phyloP scores from a whole-genome alignment of 257 asterid genomes.

The Petrea volubilis region DNA sequence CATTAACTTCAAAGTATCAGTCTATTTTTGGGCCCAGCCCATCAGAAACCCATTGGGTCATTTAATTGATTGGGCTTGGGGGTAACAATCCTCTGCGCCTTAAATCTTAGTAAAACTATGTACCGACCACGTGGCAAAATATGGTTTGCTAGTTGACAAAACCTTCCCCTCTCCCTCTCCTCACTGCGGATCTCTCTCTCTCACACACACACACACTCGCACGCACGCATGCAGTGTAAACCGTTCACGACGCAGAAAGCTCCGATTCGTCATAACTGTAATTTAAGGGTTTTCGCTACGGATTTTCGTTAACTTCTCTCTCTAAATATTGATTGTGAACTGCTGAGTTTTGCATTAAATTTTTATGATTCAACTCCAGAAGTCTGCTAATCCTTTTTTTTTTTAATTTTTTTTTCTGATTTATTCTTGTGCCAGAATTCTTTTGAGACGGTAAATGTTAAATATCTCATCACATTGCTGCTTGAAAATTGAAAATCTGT shows the following conservation, averaged over 20 bases:
- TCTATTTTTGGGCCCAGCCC: background rate
- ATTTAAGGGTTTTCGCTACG: background rate
- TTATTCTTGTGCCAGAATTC: background rate
- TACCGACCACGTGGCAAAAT: conserved; percentile 5
- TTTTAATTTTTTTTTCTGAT: background rate
- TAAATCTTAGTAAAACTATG: background rate
- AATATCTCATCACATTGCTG: background rate
- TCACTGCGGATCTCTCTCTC: background rate
- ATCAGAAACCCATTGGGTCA: background rate
- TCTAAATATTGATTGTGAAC: background rate
- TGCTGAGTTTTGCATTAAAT: background rate
- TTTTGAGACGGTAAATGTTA: background rate
- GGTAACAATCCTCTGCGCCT: background rate
- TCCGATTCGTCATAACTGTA: conserved; percentile 12
- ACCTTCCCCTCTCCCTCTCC: no score
- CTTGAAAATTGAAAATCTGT: background rate
- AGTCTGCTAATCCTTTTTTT: background rate
- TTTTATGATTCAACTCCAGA: background rate
- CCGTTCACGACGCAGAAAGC: conserved; percentile 7
- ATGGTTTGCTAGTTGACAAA: conserved; percentile 11
- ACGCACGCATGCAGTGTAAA: background rate
- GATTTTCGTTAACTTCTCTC: conserved; percentile 17
- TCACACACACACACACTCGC: background rate
- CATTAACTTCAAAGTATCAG: no score
- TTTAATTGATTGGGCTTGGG: no score